A percentile compares a stretch with the other conserved stretches of the same genome.
phyloP scores from a whole-genome alignment of 2,329 filamentous ascomycete genomes.

The Falciphora oryzae region DNA sequence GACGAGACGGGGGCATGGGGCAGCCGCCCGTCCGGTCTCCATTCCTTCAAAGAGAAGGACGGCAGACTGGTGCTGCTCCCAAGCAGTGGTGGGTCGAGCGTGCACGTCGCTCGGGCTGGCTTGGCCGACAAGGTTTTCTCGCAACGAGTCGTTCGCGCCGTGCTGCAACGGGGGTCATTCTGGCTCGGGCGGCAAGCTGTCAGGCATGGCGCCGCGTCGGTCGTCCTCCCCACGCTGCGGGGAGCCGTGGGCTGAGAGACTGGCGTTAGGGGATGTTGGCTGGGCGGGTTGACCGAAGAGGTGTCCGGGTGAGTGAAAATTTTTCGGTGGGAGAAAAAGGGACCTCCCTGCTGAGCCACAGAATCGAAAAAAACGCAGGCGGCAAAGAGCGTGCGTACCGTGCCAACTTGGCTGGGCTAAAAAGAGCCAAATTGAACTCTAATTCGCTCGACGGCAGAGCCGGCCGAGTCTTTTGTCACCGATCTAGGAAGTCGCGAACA shows the following conservation, averaged over 20 bases:
- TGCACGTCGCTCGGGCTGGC: not conserved
- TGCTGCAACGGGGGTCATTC: not conserved
- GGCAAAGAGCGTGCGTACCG: not conserved
- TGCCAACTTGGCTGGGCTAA: not conserved
- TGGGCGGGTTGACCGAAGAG: not conserved
- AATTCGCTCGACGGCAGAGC: not conserved
- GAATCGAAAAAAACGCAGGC: not conserved
- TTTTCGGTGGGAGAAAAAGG: not conserved
- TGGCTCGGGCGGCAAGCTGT: not conserved
- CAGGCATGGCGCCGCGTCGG: not conserved
- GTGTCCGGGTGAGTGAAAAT: not conserved
- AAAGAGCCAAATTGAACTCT: not conserved
- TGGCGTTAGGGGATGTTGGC: not conserved
- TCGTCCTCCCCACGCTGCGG: not conserved
- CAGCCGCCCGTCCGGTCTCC: not conserved
- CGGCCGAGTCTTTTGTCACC: not conserved
- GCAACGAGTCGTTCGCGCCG: not conserved
- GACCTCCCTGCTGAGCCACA: too few species aligned
- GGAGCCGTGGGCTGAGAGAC: not conserved
- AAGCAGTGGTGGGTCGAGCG: not conserved
- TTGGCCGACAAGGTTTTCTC: not conserved
- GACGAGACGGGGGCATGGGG: not conserved
- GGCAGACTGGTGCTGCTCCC: too few species aligned
- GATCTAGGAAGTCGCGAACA: not conserved
- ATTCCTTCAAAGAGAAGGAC: not conserved